phyloP scores from a whole-genome alignment of 495 filamentous ascomycete species.

The Cercophora sp. region DNA sequence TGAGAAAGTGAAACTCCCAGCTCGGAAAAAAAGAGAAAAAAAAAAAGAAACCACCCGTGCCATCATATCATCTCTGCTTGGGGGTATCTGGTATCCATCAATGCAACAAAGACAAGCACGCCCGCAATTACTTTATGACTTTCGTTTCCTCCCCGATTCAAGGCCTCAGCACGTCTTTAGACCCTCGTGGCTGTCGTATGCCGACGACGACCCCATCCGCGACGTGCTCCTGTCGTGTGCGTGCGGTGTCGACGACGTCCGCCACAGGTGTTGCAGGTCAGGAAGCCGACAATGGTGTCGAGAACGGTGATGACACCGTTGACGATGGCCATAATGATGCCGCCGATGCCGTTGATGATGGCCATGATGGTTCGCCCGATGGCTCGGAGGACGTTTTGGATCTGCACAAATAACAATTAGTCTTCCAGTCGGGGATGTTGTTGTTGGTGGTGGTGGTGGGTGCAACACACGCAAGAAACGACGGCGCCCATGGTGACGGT shows the following conservation, averaged over 20 bases:
- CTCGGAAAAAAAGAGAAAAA: neutral
- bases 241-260: conserved; percentile 24
- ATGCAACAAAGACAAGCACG: neutral
- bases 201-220: conserved; percentile 25
- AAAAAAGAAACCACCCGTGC: neutral
- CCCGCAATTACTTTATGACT: too few species aligned
- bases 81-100: conserved; percentile 1
- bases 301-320: conserved; percentile 70
- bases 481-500: conserved; percentile 83
- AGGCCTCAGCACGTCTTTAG: too few species aligned
- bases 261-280: conserved; percentile 68
- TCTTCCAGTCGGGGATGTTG: conserved; percentile 15
- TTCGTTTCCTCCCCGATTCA: too few species aligned
- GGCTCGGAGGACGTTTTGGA: conserved; percentile 71
- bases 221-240: neutral
- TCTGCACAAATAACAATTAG: too few species aligned
- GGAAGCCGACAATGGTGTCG: conserved; percentile 78
- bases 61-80: neutral
- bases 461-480: conserved; percentile 80
- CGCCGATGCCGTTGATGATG: conserved; percentile 68
- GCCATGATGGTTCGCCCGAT: conserved; percentile 83
- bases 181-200: conserved; percentile 18
- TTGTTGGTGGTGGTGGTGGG: conserved; percentile 9
- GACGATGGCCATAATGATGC: conserved; percentile 78
- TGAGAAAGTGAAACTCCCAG: neutral